Base-by-base conservation (phyloP, 805 yeast genomes). In the Saccharomycopsis selenospora region DNA sequence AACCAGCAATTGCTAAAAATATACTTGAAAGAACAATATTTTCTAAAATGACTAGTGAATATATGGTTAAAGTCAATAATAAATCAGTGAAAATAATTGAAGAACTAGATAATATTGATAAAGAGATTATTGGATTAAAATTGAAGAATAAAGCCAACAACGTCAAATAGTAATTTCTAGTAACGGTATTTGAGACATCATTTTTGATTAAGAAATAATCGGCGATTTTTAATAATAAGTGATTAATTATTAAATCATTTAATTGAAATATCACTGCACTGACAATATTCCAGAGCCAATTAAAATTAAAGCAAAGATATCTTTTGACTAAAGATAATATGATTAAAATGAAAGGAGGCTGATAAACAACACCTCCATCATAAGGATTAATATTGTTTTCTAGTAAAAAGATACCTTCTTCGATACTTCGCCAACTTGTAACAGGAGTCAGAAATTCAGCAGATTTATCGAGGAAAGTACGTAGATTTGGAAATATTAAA, bases 281-380 rank as follows among this genome's bases (percentile, higher is more conserved):
- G 23, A 56, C 41, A 11, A 45, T 18, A 13, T 22, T 41, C 27
- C 51, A 59, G 41, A 6, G 52, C 50, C 18, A 46, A 2, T 11
- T 42, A 29, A 22, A 38, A 14, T 22, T 7, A 18, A 17, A 59
- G 42, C 44, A 33, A 38, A 42, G 25, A 7, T 38, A 18, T 13
- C 33, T 29, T n/a, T 61, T 55, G 5, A 77, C 41, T 4, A 66
- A 43, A 8, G 72, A 67, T 59, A 82, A 70, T 1, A 78, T 51
- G 2, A 71, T 66, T 29, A 87, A 72, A 20, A 91, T 58, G 17
- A 89, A 60, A 3, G 96, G 96, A 2, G 95, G 80, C 57, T 88
- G 95, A 63, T 88, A 91, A 29, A 83, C 82, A 14, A 89, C 79
- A 22, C 95, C 95, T 7, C 97, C 96, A 52, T 78, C 78, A 59